Conservation (phyloP, 768 basidiomycete genomes). For the Cubamyces sp. region DNA sequence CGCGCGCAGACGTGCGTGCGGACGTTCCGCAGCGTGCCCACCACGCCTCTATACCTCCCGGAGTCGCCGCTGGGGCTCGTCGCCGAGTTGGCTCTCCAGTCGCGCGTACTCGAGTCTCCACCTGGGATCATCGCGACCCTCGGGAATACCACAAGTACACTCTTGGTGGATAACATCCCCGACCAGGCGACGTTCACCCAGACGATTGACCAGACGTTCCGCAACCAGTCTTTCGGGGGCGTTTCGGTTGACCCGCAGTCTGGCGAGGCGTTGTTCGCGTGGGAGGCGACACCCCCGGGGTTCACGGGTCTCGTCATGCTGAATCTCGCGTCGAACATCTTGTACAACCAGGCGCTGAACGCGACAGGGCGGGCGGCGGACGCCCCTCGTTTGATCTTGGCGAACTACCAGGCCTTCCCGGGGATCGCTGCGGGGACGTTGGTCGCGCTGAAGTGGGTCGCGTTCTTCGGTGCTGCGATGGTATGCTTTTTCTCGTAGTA, state of each 20-base stretch:
- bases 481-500: slow-evolving; percentile 40
- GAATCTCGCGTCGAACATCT: slow-evolving; percentile 68
- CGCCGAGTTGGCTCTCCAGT: slow-evolving; percentile 37
- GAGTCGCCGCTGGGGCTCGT: slow-evolving; percentile 43
- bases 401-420: slow-evolving; percentile 63
- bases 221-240: slow-evolving; percentile 66
- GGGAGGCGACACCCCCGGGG: slow-evolving; percentile 69
- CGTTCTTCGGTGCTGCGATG: slow-evolving; percentile 76
- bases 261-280: slow-evolving; percentile 62
- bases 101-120: slow-evolving; percentile 52
- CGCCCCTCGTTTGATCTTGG: slow-evolving; percentile 55
- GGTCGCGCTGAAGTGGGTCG: slow-evolving; percentile 70
- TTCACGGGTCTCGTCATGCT: slow-evolving; percentile 61
- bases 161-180: slow-evolving; percentile 47
- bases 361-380: slow-evolving; percentile 42
- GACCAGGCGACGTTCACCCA: slow-evolving; percentile 65
- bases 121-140: slow-evolving; percentile 53
- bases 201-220: slow-evolving; percentile 53
- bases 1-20: slow-evolving; percentile 55
- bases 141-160: slow-evolving; percentile 42
- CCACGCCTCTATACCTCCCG: slow-evolving; percentile 60
- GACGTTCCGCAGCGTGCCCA: slow-evolving; percentile 41
- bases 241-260: slow-evolving; percentile 60
- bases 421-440: slow-evolving; percentile 57
- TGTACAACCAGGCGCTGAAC: slow-evolving; percentile 68